Evolutionary conservation across 2,329 filamentous ascomycete species (phyloP).

Genomic region (Neoarthrinium moseri): DNA sequence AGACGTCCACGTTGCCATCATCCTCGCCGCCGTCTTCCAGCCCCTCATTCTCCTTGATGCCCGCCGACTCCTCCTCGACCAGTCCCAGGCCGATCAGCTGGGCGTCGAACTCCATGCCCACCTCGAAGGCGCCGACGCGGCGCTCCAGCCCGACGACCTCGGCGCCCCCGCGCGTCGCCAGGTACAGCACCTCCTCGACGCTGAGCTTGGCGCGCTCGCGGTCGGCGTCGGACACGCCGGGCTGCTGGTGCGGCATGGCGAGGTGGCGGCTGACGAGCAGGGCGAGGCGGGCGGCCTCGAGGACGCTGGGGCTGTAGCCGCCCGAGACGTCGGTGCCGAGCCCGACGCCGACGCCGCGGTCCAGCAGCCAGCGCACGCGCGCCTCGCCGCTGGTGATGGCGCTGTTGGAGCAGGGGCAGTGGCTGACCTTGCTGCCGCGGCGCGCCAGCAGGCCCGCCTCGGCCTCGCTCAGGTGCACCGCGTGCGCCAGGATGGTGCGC

Average conservation of each 20-base stretch:
- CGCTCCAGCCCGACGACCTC: conserved; percentile 72
- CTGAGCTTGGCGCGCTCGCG: conserved; percentile 62
- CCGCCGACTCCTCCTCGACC: conserved; percentile 44
- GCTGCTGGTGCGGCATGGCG: conserved; percentile 44
- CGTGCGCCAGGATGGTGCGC: conserved; percentile 82
- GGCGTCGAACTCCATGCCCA: conserved; percentile 88
- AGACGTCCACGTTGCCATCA: conserved; percentile 75
- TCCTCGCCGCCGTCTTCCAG: conserved; percentile 31
- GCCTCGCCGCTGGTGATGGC: conserved; percentile 78
- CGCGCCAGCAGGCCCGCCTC: conserved; percentile 66
- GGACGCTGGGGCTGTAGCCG: conserved; percentile 77
- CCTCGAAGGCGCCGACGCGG: conserved; percentile 76
- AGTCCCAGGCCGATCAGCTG: conserved; percentile 70
- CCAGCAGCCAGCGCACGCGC: conserved; percentile 70
- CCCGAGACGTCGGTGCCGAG: conserved; percentile 90
- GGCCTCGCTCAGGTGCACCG: conserved; percentile 67
- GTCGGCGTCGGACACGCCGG: conserved; percentile 6
- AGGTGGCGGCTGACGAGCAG: conserved; percentile 74
- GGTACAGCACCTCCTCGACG: conserved; percentile 83
- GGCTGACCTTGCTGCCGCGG: conserved; percentile 67
- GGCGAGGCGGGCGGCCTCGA: conserved; percentile 82
- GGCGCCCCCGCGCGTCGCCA: conserved; percentile 87
- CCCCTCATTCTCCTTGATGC: conserved; percentile 22
- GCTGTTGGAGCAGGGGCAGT: conserved; percentile 87
- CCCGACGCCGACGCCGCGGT: conserved; percentile 74